Percentiles rank a stretch among this genome's conserved stretches.
Evolutionary conservation across 768 basidiomycete genomes (phyloP).

Genomic region (Pleurotus platypus): DNA sequence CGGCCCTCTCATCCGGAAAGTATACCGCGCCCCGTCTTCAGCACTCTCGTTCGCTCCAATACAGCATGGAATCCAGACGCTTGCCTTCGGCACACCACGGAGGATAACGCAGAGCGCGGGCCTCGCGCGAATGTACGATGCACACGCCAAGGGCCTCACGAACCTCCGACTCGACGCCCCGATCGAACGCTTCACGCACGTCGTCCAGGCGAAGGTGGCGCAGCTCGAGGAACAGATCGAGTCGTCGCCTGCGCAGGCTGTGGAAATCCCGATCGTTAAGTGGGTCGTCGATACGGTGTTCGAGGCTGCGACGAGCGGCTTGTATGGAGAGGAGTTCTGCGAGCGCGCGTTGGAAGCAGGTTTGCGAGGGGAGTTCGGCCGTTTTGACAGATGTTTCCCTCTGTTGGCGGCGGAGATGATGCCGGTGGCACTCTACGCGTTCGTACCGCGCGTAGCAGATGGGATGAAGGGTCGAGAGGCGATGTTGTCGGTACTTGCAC

Average conservation of each 20-base stretch:
- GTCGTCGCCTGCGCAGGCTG: neutral
- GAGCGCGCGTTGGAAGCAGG: neutral
- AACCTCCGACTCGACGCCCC: constrained; percentile 2
- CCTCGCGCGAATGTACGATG: neutral
- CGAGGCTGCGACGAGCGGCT: constrained; percentile 1
- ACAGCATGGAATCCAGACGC: neutral
- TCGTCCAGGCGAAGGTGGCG: neutral
- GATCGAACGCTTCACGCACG: neutral
- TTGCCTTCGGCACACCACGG: neutral
- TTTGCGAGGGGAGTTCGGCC: neutral
- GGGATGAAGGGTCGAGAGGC: neutral
- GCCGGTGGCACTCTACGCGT: neutral
- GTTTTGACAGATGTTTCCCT: neutral
- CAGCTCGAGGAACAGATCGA: neutral
- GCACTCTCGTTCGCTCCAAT: constrained; percentile 1
- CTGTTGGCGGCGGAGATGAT: neutral
- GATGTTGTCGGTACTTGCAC: neutral
- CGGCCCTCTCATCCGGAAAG: constrained; percentile 2
- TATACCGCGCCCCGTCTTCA: constrained; percentile 2
- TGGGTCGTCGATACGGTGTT: constrained; percentile 3
- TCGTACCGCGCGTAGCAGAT: neutral
- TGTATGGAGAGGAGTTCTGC: constrained; percentile 3
- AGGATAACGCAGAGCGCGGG: neutral
- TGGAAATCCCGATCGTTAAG: neutral
- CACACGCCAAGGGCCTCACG: constrained; percentile 1